Conservation (phyloP, 768 basidiomycete species). For the Podaxis carcinomalis region DNA sequence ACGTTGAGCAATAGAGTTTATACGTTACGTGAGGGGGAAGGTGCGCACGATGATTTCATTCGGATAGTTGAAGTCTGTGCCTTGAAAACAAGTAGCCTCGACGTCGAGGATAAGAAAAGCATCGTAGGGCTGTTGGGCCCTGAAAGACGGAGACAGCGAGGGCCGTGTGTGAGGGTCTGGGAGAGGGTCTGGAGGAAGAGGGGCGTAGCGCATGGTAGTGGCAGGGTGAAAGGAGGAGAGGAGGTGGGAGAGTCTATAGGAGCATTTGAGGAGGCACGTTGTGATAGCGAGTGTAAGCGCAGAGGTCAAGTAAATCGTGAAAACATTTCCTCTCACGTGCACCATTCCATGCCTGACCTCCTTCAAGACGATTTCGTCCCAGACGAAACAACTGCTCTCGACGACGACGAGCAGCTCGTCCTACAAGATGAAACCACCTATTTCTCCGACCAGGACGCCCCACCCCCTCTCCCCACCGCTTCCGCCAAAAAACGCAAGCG, state of each 20-base stretch:
- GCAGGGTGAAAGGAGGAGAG: neutral
- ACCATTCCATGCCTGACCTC: constrained; percentile 53
- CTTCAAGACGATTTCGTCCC: constrained; percentile 73
- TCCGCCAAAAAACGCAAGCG: constrained; percentile 66
- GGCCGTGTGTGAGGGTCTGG: neutral
- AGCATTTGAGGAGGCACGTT: constrained; percentile 8
- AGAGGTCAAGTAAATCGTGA: neutral
- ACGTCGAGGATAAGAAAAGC: constrained; percentile 87
- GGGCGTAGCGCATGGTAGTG: constrained; percentile 12
- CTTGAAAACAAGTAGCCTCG: constrained; percentile 76
- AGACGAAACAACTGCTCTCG: constrained; percentile 36
- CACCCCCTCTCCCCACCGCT: constrained; percentile 9
- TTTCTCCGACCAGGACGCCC: constrained; percentile 3
- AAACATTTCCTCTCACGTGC: constrained; percentile 8
- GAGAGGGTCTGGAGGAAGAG: neutral
- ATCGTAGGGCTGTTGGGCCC: constrained; percentile 51
- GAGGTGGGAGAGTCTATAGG: neutral
- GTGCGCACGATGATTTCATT: constrained; percentile 91
- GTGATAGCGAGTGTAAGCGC: neutral
- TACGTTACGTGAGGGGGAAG: constrained; percentile 3
- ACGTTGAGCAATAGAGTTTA: neutral
- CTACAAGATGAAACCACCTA: constrained; percentile 18
- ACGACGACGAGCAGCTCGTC: constrained; percentile 25
- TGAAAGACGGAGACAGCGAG: constrained; percentile 7
- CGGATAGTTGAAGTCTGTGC: constrained; percentile 74